Conservation (phyloP, 2,329 filamentous ascomycete species). For the Penicillium crustosum region DNA sequence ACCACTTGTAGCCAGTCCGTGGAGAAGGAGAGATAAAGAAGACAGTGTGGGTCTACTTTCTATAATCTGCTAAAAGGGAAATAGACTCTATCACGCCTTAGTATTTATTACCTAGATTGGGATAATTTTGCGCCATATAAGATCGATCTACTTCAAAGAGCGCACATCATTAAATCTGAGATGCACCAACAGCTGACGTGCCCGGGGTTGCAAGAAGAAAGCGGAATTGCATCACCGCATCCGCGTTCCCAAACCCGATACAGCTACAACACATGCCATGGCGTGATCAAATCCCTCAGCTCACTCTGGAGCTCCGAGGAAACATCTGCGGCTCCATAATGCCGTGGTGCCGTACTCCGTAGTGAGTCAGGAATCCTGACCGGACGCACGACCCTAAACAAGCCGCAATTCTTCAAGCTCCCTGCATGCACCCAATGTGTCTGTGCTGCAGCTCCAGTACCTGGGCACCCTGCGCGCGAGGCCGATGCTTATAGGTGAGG, state of each 20-base stretch:
- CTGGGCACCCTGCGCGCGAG: constrained; percentile 12
- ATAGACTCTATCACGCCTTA: neutral
- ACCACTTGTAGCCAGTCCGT: neutral
- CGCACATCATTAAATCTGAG: neutral
- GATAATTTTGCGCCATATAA: neutral
- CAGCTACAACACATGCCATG: constrained; percentile 1
- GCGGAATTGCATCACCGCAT: constrained; percentile 6
- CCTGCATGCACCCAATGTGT: constrained; percentile 2
- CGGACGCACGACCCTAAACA: constrained; percentile 1
- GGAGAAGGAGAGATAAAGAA: neutral
- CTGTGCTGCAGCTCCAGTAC: constrained; percentile 12
- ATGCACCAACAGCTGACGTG: neutral
- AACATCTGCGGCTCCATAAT: neutral
- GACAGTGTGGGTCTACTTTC: neutral
- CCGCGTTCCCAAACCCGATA: neutral
- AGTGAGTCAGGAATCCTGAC: neutral
- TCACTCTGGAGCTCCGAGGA: neutral
- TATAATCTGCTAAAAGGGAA: neutral
- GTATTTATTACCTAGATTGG: neutral
- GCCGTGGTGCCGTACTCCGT: neutral
- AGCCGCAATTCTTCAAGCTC: constrained; percentile 6
- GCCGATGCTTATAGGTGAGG: constrained; percentile 5
- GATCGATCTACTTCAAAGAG: neutral
- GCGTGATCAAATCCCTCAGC: constrained; percentile 5
- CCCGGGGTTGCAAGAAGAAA: neutral